Percentiles rank a stretch among this genome's conserved stretches.
phyloP scores from a whole-genome alignment of 345 rosid species.

The Litchi chinensis region DNA sequence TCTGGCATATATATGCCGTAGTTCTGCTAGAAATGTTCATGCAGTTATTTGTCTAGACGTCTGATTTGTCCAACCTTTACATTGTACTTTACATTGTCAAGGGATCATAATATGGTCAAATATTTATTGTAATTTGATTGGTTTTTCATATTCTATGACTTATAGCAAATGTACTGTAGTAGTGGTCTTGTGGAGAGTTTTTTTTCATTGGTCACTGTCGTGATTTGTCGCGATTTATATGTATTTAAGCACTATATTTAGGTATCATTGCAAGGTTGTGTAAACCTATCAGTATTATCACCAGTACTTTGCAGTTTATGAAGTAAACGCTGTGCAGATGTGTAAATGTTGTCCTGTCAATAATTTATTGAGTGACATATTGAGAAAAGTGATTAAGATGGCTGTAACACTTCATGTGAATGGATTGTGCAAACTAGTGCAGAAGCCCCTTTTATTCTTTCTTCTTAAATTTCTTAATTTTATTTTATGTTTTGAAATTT shows the following conservation, averaged over 20 bases:
- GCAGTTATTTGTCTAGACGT: background rate
- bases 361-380: too few species aligned
- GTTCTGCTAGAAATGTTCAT: constrained; percentile 2
- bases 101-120: background rate
- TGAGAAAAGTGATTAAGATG: too few species aligned
- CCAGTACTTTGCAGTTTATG: too few species aligned
- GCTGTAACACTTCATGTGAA: background rate
- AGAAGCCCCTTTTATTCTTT: background rate
- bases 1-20: background rate
- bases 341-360: too few species aligned
- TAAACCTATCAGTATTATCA: too few species aligned
- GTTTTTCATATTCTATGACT: background rate
- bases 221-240: too few species aligned
- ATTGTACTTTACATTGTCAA: background rate
- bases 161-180: too few species aligned
- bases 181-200: too few species aligned
- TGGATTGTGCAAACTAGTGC: background rate
- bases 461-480: background rate
- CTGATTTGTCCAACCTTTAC: background rate
- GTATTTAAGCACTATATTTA: too few species aligned
- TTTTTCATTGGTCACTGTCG: too few species aligned
- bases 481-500: background rate
- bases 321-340: too few species aligned
- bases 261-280: too few species aligned
- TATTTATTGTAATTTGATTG: background rate